These are phyloP conservation scores for Warburgia ugandensis DNA, from an alignment of 164 flowering plant genomes.

Conservation along the genomic window DNA sequence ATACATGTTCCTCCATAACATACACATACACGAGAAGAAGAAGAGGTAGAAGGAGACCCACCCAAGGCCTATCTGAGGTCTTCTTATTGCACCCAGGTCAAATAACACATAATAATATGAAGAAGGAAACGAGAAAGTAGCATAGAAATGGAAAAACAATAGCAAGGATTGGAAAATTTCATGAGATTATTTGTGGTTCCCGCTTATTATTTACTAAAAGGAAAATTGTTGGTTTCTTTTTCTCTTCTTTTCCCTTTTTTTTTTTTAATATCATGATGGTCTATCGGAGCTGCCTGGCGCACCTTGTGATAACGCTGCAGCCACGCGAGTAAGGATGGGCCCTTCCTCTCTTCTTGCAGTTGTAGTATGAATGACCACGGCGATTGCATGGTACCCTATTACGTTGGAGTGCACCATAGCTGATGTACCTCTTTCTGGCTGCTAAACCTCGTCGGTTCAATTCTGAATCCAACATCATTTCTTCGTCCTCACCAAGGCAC, in stretches of 20 bases:
- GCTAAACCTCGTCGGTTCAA: slow-evolving; percentile 48
- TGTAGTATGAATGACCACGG: slow-evolving; percentile 67
- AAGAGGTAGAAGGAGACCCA: not conserved
- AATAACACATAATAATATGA: not conserved
- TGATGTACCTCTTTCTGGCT: slow-evolving; percentile 37
- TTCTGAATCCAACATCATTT: slow-evolving; percentile 33
- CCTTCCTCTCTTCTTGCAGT: slow-evolving; percentile 44
- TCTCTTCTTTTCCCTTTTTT: not conserved
- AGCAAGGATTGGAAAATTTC: not conserved
- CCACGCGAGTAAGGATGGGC: slow-evolving; percentile 67
- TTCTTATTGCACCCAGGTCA: slow-evolving; percentile 9
- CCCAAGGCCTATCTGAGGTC: slow-evolving; percentile 3
- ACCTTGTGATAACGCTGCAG: slow-evolving; percentile 48
- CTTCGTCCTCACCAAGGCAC: not conserved
- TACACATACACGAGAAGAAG: not conserved
- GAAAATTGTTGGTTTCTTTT: not conserved
- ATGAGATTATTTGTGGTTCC: not conserved
- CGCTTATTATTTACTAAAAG: not conserved
- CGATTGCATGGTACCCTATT: slow-evolving; percentile 57
- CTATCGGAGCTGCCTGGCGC: slow-evolving; percentile 16
- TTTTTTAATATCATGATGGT: not conserved
- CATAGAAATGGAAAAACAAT: not conserved
- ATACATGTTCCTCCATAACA: too few species aligned
- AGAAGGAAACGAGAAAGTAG: not conserved
- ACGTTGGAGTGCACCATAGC: slow-evolving; percentile 60